Conservation (phyloP, 495 filamentous ascomycete species). For the Lasiosphaeria hispida region DNA sequence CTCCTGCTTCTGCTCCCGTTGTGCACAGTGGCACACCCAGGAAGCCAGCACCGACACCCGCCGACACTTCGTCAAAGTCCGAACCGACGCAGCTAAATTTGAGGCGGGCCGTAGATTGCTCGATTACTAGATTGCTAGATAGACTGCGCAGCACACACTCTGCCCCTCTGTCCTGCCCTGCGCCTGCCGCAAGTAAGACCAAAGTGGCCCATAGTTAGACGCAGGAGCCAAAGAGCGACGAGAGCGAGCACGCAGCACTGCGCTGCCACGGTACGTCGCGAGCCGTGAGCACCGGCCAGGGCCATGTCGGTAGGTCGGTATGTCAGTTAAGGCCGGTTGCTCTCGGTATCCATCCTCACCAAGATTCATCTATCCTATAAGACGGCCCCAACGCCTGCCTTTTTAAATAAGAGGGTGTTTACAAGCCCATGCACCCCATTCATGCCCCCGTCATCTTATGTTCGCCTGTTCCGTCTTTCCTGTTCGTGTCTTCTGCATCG, state of each 20-base stretch:
- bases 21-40: background rate
- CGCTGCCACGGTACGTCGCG: too few species aligned
- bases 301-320: background rate
- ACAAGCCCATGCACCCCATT: background rate
- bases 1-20: background rate
- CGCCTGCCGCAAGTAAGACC: too few species aligned
- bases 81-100: constrained; percentile 19
- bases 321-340: too few species aligned
- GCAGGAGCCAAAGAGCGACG: too few species aligned
- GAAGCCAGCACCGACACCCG: background rate
- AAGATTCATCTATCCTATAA: background rate
- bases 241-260: too few species aligned
- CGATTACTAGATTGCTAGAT: constrained; percentile 5
- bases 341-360: background rate
- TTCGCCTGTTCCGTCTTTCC: too few species aligned
- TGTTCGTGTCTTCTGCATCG: too few species aligned
- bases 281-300: too few species aligned
- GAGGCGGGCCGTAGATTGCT: constrained; percentile 28
- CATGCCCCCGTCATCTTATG: background rate
- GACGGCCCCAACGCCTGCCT: constrained; percentile 2
- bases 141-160: background rate
- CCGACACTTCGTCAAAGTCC: constrained; percentile 16
- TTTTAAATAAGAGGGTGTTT: background rate
- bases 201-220: too few species aligned
- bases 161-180: background rate